phyloP scores from a whole-genome alignment of 257 asterid genomes.

The Thymus mandschuricus region DNA sequence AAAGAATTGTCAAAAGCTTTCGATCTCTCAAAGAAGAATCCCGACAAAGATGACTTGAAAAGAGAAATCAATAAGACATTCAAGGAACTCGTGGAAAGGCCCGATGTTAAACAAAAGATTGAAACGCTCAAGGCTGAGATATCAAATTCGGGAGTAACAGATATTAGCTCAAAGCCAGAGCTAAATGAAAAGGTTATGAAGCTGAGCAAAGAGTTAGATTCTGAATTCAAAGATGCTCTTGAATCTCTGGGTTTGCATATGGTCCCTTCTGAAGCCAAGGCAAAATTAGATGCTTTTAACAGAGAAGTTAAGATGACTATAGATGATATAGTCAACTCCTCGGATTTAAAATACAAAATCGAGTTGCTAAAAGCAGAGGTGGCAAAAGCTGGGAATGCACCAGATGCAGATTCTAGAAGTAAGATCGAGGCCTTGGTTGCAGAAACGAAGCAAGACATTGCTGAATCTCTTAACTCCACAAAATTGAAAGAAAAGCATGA shows the following conservation, averaged over 20 bases:
- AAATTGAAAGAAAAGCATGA: conserved; percentile 62
- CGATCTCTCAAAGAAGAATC: conserved; percentile 40
- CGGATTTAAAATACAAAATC: conserved; percentile 65
- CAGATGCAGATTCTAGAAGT: conserved; percentile 50
- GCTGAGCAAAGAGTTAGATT: conserved; percentile 51
- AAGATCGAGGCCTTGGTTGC: conserved; percentile 59
- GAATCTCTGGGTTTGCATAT: conserved; percentile 52
- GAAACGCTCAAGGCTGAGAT: conserved; percentile 62
- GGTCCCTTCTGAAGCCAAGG: conserved; percentile 43
- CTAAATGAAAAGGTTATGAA: conserved; percentile 55
- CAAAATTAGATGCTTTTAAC: conserved; percentile 45
- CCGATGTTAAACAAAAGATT: conserved; percentile 61
- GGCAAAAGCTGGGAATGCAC: conserved; percentile 53
- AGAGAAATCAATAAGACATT: conserved; percentile 58
- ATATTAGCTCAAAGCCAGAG: conserved; percentile 46
- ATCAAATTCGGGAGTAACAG: conserved; percentile 48
- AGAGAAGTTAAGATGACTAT: conserved; percentile 48
- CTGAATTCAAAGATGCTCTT: conserved; percentile 49
- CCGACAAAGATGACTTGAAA: conserved; percentile 49
- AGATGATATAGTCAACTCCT: conserved; percentile 51
- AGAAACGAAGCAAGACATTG: conserved; percentile 58
- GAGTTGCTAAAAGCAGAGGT: conserved; percentile 61
- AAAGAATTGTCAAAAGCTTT: conserved; percentile 53
- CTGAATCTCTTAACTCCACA: conserved; percentile 43
- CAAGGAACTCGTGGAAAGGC: conserved; percentile 48